A percentile compares a stretch with the other conserved stretches of the same genome.
Conservation (phyloP, 192 early-diverging fungal species). For the Mortierella alpina region DNA sequence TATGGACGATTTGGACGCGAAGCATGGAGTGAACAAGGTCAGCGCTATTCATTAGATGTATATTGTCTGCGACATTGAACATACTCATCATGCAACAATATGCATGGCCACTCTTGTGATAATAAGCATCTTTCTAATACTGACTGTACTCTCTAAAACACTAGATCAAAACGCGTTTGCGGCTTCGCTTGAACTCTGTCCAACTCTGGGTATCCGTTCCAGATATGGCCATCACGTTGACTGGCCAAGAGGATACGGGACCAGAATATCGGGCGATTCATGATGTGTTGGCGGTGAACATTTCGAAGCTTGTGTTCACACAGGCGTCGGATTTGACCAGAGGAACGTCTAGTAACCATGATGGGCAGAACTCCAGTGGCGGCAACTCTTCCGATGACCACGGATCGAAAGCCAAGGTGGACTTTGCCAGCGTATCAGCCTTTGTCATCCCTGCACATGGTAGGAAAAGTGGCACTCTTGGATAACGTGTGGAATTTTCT, state of each 20-base stretch:
- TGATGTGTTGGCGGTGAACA: constrained; percentile 33
- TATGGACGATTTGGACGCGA: constrained; percentile 45
- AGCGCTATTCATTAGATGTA: not conserved
- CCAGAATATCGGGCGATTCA: constrained; percentile 43
- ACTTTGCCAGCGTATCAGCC: constrained; percentile 31
- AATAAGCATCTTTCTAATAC: not conserved
- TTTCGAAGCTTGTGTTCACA: constrained; percentile 35
- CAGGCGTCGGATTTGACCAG: constrained; percentile 2
- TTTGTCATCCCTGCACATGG: constrained; percentile 41
- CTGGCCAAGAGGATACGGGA: constrained; percentile 24
- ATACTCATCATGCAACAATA: no score
- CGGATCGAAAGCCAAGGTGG: constrained; percentile 22
- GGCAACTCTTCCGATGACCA: not conserved
- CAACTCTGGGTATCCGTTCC: constrained; percentile 45
- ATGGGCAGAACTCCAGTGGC: not conserved
- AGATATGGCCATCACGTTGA: constrained; percentile 23
- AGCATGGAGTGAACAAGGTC: constrained; percentile 28
- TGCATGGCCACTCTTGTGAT: not conserved
- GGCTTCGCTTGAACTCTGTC: constrained; percentile 45
- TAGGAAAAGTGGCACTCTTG: not conserved
- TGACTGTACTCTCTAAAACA: no score
- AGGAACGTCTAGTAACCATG: not conserved
- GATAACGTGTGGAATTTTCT: not conserved
- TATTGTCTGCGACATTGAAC: not conserved
- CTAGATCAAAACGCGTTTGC: constrained; percentile 26